Conservation (phyloP, 208 protist species). For the Wallacemonas rigidus region DNA sequence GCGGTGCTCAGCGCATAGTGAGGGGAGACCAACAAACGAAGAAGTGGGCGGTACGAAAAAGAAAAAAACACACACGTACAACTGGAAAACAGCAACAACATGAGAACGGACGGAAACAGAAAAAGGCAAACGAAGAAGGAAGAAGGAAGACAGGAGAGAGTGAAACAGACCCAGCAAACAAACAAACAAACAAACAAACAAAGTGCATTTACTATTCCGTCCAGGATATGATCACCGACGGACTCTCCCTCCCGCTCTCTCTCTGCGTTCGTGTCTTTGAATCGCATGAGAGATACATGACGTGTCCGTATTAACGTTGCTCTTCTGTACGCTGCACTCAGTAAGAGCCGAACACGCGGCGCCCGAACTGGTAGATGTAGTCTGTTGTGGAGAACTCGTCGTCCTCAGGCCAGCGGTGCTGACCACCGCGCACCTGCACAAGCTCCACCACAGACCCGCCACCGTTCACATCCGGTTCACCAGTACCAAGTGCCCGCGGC, state of each 20-base stretch:
- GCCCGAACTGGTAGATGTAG: constrained; percentile 67
- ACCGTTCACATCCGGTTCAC: neutral
- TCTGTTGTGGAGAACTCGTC: constrained; percentile 65
- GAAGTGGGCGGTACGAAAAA: neutral
- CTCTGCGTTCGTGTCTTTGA: neutral
- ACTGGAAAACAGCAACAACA: too few relatives aligned
- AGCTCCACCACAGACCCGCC: constrained; percentile 40
- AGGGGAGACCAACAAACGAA: neutral
- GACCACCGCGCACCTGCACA: constrained; percentile 40
- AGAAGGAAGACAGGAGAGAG: too few relatives aligned
- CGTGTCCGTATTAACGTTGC: neutral
- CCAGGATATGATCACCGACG: neutral
- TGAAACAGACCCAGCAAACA: too few relatives aligned
- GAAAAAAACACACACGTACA: constrained; percentile 2
- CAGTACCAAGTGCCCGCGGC: neutral
- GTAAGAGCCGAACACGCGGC: constrained; percentile 42
- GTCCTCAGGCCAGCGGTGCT: constrained; percentile 57
- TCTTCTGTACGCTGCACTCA: neutral
- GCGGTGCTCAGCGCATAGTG: too few relatives aligned
- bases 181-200: too few relatives aligned
- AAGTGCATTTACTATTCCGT: too few relatives aligned
- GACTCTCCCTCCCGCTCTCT: neutral
- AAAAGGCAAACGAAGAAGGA: neutral
- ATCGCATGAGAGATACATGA: too few relatives aligned
- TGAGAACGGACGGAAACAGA: constrained; percentile 1